A percentile compares a stretch with the other conserved stretches of the same genome.
These are phyloP conservation scores for Diaporthe velutina DNA, from an alignment of 2,329 filamentous ascomycete genomes.

Conservation along the genomic window DNA sequence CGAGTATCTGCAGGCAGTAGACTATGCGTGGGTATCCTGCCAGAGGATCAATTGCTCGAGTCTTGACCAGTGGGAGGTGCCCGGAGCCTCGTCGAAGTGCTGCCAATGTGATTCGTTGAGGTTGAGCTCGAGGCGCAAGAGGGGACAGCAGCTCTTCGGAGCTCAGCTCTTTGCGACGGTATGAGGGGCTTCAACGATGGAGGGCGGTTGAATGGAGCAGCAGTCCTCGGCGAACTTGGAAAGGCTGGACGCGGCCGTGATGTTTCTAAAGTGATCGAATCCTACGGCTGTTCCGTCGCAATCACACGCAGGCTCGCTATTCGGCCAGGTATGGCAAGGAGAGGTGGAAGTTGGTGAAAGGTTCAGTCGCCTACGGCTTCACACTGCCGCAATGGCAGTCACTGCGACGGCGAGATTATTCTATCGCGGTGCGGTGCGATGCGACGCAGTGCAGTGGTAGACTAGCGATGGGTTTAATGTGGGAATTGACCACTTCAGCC, in stretches of 20 bases:
- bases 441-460: neutral
- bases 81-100: constrained; percentile 27
- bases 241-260: neutral
- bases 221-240: neutral
- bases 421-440: constrained; percentile 9
- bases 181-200: neutral
- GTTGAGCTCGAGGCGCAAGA: constrained; percentile 9
- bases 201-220: neutral
- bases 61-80: constrained; percentile 20
- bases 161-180: constrained; percentile 19
- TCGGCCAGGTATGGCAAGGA: neutral
- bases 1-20: constrained; percentile 10
- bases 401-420: neutral
- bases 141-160: neutral
- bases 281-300: constrained; percentile 11
- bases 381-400: neutral
- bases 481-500: constrained; percentile 44
- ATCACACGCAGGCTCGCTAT: constrained; percentile 9
- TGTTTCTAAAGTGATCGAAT: constrained; percentile 21
- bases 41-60: constrained; percentile 8
- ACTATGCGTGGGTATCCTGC: constrained; percentile 22
- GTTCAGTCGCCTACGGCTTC: neutral
- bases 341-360: constrained; percentile 1
- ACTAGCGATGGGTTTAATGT: constrained; percentile 30
- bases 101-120: constrained; percentile 13